Conservation (phyloP, 345 rosid genomes). For the Punica granatum region DNA sequence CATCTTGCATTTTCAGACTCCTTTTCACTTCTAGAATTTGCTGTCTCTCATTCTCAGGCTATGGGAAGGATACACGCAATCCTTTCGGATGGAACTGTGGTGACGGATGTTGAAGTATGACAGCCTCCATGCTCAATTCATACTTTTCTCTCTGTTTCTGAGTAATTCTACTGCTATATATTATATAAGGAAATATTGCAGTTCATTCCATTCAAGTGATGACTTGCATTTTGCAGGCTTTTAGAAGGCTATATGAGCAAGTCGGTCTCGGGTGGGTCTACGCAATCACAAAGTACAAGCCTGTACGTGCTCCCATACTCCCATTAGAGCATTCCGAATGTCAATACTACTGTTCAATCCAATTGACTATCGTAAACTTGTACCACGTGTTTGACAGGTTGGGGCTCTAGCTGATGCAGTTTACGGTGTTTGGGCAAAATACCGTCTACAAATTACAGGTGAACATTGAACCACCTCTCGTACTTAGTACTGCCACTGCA, state of each 20-base stretch:
- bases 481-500: not conserved
- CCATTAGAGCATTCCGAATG: not conserved
- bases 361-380: not conserved
- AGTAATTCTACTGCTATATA: not conserved
- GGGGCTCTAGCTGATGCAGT: conserved; percentile 63
- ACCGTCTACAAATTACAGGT: conserved; percentile 82
- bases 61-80: conserved; percentile 97
- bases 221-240: conserved; percentile 50
- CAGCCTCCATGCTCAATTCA: not conserved
- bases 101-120: conserved; percentile 77
- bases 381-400: conserved; percentile 34
- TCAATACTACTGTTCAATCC: not conserved
- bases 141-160: not conserved
- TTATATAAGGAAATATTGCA: not conserved
- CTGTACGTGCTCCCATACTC: conserved; percentile 33
- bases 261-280: conserved; percentile 95
- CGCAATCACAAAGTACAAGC: conserved; percentile 75
- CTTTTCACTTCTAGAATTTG: not conserved
- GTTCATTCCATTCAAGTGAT: not conserved
- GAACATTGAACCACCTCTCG: not conserved
- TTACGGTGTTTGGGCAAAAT: conserved; percentile 80
- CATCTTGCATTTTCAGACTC: not conserved
- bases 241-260: conserved; percentile 67
- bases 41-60: conserved; percentile 38
- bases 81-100: conserved; percentile 72